Percentiles rank a stretch among this genome's conserved stretches.
Evolutionary conservation across 331 rosid species (phyloP).

Genomic region (Saraca asoca): DNA sequence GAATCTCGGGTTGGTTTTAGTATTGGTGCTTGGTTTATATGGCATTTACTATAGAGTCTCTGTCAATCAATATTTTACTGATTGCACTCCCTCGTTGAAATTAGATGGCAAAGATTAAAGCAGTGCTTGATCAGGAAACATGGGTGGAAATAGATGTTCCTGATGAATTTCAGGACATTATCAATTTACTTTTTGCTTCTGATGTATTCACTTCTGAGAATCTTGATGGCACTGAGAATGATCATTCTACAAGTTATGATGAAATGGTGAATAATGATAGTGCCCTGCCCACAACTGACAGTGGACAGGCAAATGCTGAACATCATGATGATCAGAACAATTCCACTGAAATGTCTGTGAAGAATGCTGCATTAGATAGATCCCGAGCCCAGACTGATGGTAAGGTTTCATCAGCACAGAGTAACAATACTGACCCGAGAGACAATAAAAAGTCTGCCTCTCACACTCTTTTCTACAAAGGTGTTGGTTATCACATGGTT

Average conservation of each 20-base stretch:
- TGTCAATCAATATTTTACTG: constrained; percentile 24
- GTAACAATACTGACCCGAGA: constrained; percentile 53
- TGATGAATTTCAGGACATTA: constrained; percentile 89
- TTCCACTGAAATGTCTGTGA: constrained; percentile 48
- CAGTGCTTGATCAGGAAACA: constrained; percentile 97
- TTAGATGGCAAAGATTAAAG: constrained; percentile 91
- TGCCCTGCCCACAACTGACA: constrained; percentile 35
- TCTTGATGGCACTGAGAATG: constrained; percentile 55
- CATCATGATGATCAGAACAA: constrained; percentile 43
- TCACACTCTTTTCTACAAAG: constrained; percentile 67
- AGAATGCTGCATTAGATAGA: constrained; percentile 32
- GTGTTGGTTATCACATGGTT: constrained; percentile 93
- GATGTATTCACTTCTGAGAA: constrained; percentile 54
- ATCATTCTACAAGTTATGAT: constrained; percentile 39
- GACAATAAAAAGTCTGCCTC: constrained; percentile 78
- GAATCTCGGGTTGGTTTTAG: constrained; percentile 84
- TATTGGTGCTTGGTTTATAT: constrained; percentile 13
- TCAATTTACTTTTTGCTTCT: constrained; percentile 53
- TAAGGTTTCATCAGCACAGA: constrained; percentile 45
- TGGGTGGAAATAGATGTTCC: constrained; percentile 99
- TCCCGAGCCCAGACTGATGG: constrained; percentile 34
- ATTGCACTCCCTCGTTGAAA: constrained; percentile 41
- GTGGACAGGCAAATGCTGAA: constrained; percentile 46
- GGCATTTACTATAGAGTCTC: constrained; percentile 9
- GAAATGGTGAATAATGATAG: constrained; percentile 48